Conservation (phyloP, 805 yeast species). For the Cyberlindnera bimundalis region DNA sequence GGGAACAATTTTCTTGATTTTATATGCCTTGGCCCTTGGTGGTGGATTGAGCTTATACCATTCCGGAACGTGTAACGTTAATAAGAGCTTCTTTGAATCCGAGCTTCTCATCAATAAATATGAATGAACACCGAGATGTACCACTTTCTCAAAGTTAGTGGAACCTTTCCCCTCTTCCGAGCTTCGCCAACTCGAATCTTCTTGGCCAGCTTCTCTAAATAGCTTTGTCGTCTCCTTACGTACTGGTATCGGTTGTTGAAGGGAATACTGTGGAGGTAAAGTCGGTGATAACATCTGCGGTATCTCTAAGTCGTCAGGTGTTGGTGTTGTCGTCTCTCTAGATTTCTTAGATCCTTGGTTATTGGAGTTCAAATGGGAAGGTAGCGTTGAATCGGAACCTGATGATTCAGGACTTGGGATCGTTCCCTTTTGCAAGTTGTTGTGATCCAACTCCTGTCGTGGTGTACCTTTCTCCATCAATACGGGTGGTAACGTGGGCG, state of each 20-base stretch:
- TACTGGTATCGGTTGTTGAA: conserved; percentile 7
- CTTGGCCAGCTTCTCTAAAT: not conserved
- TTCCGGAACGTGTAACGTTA: conserved; percentile 18
- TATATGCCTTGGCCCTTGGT: conserved; percentile 2
- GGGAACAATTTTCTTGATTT: conserved; percentile 6
- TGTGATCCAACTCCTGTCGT: not conserved
- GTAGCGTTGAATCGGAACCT: not conserved
- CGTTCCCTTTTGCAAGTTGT: not conserved
- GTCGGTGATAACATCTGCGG: conserved; percentile 24
- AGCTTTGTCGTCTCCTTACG: not conserved
- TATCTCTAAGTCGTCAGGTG: conserved; percentile 4
- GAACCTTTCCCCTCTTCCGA: conserved; percentile 5
- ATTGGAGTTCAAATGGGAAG: no score
- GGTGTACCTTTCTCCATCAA: not conserved
- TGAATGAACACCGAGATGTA: conserved; percentile 13
- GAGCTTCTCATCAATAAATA: conserved; percentile 5
- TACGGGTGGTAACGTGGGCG: conserved; percentile 5
- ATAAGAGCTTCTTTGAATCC: not conserved
- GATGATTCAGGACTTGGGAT: conserved; percentile 4
- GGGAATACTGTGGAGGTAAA: conserved; percentile 14
- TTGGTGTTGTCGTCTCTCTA: no score
- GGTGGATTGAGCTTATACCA: conserved; percentile 13
- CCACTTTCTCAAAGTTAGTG: conserved; percentile 11
- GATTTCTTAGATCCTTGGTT: no score
- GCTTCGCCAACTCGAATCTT: not conserved